Evolutionary conservation across 257 asterid genomes (phyloP), one percentile per base, ranked within the genome.

Genomic region (Solanum arcanum): DNA sequence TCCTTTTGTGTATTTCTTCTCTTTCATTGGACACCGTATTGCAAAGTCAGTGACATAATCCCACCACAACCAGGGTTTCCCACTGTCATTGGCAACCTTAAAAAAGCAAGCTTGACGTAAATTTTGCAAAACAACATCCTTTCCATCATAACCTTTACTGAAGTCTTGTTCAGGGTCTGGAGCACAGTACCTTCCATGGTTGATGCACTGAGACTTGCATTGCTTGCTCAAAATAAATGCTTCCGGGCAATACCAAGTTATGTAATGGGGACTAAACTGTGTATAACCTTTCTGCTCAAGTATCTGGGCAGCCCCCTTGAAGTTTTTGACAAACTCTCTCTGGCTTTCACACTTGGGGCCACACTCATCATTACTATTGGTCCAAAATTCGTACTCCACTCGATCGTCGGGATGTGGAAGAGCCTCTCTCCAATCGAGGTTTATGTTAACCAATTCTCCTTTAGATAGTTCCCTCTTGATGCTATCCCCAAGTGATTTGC

Each of bases 351-450:
- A 96, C 89, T 96, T 96, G 89, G 96, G 92, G 4, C 99, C 98
- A 59, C 98, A 95, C 89, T 96, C 99, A 29, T 95, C 98, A 44
- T 96, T 96, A 84, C 98, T 95, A 87, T 96, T 96, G 2, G 98
- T 95, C 99, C 99, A 96, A 81, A 96, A 93, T 91, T 96, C 99
- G 1, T 94, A 96, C 89, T 96, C 98, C 69, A 96, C 98, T 86
- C 99, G 93, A 85, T 96, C 99, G 86, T 96, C 99, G 13, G 99
- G 99, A 90, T 96, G 98, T 1, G 99, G 99, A 86, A 96, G 98
- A 88, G 98, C 93, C 91, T 96, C 99, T 87, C 93, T 93, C 99
- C 99, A 96, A 89, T 96, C 99, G 88, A 96, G 98, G 89, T 92
- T 93, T 87, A 96, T 87, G 90, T 49, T 93, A 47, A 96, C 98